Base-by-base conservation (phyloP, 495 filamentous ascomycete genomes). In the Extremus antarcticus region DNA sequence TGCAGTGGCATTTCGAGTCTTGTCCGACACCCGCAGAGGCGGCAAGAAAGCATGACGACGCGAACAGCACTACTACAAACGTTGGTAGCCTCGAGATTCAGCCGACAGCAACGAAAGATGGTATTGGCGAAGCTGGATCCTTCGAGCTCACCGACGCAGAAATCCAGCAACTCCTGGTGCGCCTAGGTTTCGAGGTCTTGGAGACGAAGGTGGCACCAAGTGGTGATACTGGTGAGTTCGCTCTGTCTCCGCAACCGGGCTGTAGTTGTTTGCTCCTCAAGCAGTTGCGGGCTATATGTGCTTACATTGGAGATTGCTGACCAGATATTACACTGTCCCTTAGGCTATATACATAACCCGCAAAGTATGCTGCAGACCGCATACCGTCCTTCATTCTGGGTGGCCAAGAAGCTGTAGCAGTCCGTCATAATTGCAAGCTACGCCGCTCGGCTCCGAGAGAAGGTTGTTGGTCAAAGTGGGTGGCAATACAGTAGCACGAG, bases 81-180 rank as follows among this genome's bases (percentile, higher is more conserved):
- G 38, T 57, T 41, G 50, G n/a, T 9, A 40, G 10, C n/a, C 35
- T 40, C 9, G 29, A 13, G 29, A 4, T 35, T 35, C 7, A 13
- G 29, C 13, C 29, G 13, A 45, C 41, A 17, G n/a, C 4, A n/a
- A 17, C 20, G 8, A 45, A n/a, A 21, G 49, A 47, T 32, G 82
- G 82, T 0, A 83, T 94, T 58, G 86, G 80, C 0, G 87, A 90
- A 59, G 84, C 86, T 0, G 90, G 90, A 0, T 84, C 78, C 60
- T 84, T 96, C 59, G 92, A 98, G 70, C 74, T 95, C 45, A 84
- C 86, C 7, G 77, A 95, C 54, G 85, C 92, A 56, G 92, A 97
- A 70, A 84, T 98, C 23, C 69, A 95, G 60, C 69, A 70, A 46
- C 72, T 97, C 32, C 78, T 96, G 4, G 73, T 82, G 64, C 74